A percentile compares a stretch with the other conserved stretches of the same genome.
These are phyloP conservation scores for Endocarpon pusillum DNA, from an alignment of 495 filamentous ascomycete species.

Conservation along the genomic window DNA sequence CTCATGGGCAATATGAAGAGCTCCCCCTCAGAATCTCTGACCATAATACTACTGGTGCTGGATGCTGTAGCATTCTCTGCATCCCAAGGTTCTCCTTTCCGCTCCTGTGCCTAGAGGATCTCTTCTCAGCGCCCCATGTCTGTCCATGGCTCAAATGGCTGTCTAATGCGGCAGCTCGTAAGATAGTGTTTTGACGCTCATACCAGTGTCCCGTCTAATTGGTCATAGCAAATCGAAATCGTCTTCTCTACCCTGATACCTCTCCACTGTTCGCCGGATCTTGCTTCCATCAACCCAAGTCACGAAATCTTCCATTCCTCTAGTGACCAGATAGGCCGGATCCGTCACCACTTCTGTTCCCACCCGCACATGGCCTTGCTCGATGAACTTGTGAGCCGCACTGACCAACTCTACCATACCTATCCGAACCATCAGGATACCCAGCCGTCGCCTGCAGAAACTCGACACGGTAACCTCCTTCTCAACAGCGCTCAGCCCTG, in stretches of 20 bases:
- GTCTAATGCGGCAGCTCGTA: too few relatives aligned
- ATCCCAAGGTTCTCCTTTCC: too few relatives aligned
- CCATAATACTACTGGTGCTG: too few relatives aligned
- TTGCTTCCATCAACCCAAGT: slow-evolving; percentile 94
- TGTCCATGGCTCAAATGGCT: too few relatives aligned
- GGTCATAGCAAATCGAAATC: slow-evolving; percentile 85
- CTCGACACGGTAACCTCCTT: slow-evolving; percentile 69
- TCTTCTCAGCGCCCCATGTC: too few relatives aligned
- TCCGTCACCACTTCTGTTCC: slow-evolving; percentile 85
- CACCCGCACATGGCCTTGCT: slow-evolving; percentile 90
- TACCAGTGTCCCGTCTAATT: too few relatives aligned
- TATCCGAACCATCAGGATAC: slow-evolving; percentile 73
- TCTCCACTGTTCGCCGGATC: slow-evolving; percentile 89
- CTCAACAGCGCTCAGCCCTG: slow-evolving; percentile 63
- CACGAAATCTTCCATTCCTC: slow-evolving; percentile 89
- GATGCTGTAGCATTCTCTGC: too few relatives aligned
- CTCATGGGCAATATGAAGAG: too few relatives aligned
- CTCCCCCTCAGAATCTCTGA: too few relatives aligned
- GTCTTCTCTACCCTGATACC: slow-evolving; percentile 86
- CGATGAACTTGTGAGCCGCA: slow-evolving; percentile 68
- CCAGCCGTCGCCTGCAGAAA: slow-evolving; percentile 62
- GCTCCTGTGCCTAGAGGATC: too few relatives aligned
- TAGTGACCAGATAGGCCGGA: slow-evolving; percentile 53
- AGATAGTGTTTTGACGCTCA: too few relatives aligned
- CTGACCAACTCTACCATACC: slow-evolving; percentile 81